These are phyloP conservation scores for Podosphaera aphanis DNA, from an alignment of 2,329 filamentous ascomycete genomes.

Conservation along the genomic window DNA sequence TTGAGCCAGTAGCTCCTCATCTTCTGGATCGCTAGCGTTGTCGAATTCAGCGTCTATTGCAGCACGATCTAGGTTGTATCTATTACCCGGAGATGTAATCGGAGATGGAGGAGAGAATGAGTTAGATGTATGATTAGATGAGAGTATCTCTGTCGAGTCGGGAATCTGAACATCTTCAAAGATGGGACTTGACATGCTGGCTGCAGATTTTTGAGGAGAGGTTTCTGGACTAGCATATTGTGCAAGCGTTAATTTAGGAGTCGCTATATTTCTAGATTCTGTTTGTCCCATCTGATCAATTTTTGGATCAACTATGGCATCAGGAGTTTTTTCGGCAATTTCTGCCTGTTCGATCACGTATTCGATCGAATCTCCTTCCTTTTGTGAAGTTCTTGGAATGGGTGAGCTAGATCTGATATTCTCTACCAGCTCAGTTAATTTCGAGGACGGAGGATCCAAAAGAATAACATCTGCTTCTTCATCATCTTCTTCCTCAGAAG, in stretches of 20 bases:
- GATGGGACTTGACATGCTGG: slow-evolving; percentile 16
- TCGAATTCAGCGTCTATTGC: slow-evolving; percentile 23
- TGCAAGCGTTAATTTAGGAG: not conserved
- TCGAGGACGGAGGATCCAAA: not conserved
- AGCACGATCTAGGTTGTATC: slow-evolving; percentile 7
- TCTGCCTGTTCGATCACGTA: slow-evolving; percentile 5
- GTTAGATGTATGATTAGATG: not conserved
- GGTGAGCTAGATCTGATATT: not conserved
- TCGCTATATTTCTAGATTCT: not conserved
- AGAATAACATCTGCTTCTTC: not conserved
- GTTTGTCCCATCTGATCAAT: not conserved
- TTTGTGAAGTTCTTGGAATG: not conserved
- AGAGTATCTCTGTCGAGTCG: not conserved
- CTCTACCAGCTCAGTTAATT: not conserved
- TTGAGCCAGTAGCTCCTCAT: slow-evolving; percentile 68
- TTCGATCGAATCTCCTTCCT: not conserved
- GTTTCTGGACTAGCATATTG: not conserved
- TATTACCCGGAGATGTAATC: slow-evolving; percentile 17
- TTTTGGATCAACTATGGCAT: not conserved
- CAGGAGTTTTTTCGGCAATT: slow-evolving; percentile 4
- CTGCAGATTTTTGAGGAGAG: slow-evolving; percentile 16
- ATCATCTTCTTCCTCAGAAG: slow-evolving; percentile 29
- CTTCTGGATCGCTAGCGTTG: slow-evolving; percentile 66
- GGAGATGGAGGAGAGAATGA: not conserved
- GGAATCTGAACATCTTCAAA: slow-evolving; percentile 24